Conservation (phyloP, 257 asterid genomes). For the Solanum ahanhuiri region DNA sequence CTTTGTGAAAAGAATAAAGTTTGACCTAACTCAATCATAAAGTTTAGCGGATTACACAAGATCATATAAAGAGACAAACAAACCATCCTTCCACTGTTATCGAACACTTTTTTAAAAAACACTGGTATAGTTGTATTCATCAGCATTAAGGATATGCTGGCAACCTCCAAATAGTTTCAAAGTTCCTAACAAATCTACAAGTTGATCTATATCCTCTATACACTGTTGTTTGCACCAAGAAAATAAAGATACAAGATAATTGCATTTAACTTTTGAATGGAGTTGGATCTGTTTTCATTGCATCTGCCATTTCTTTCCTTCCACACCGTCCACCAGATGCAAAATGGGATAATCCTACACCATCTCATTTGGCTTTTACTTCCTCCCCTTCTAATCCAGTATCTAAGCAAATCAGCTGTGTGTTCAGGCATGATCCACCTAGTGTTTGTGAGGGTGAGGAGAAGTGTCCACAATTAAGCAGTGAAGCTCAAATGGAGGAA, state of each 20-base stretch:
- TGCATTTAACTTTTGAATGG: background rate
- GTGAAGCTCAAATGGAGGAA: background rate
- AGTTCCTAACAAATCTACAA: background rate
- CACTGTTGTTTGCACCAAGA: background rate
- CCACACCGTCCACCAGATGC: background rate
- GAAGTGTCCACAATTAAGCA: background rate
- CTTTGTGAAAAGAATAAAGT: background rate
- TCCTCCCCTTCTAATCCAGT: background rate
- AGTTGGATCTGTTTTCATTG: background rate
- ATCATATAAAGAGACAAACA: background rate
- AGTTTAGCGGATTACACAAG: background rate
- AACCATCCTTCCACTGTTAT: background rate
- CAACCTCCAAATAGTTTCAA: background rate
- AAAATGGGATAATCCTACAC: background rate
- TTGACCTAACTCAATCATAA: background rate
- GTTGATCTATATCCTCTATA: background rate
- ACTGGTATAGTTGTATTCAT: background rate
- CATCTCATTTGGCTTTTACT: background rate
- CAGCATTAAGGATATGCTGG: background rate
- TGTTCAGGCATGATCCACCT: background rate
- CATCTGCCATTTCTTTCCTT: background rate
- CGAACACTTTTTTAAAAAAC: background rate
- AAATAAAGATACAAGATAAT: background rate
- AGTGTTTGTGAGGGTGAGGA: background rate
- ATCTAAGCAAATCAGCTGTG: background rate